phyloP scores from a whole-genome alignment of 1,284 basidiomycete genomes.

The Peniophora sp. region DNA sequence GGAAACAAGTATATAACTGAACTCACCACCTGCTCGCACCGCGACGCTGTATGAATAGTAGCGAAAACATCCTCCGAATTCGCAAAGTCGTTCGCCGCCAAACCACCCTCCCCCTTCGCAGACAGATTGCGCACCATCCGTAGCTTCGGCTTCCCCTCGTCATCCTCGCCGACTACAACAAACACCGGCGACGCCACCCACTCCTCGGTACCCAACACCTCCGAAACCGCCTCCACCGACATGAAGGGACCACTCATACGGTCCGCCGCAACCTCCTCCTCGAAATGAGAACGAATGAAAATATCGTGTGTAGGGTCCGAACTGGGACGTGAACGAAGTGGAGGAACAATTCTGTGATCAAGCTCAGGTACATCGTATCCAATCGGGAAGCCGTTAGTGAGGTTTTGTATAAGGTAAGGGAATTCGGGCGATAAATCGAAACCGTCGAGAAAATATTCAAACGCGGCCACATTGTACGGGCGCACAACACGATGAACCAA shows the following conservation, averaged over 20 bases:
- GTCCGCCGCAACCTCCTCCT: slow-evolving; percentile 15
- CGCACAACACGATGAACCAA: slow-evolving; percentile 7
- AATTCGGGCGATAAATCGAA: slow-evolving; percentile 15
- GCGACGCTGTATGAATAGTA: slow-evolving; percentile 17
- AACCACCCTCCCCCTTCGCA: slow-evolving; percentile 3
- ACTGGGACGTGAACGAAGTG: slow-evolving; percentile 17
- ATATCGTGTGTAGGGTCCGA: slow-evolving; percentile 16
- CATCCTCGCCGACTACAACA: slow-evolving; percentile 8
- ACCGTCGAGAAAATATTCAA: slow-evolving; percentile 7
- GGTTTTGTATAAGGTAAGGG: slow-evolving; percentile 19
- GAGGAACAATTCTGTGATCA: slow-evolving; percentile 13
- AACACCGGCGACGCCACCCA: slow-evolving; percentile 17
- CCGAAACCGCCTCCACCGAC: slow-evolving; percentile 11
- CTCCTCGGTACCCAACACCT: slow-evolving; percentile 17
- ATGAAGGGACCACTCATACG: slow-evolving; percentile 28
- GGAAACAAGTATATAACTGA: too few relatives aligned
- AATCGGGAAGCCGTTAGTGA: slow-evolving; percentile 24
- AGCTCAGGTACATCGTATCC: slow-evolving; percentile 20
- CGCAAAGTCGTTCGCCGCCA: slow-evolving; percentile 22
- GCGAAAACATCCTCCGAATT: slow-evolving; percentile 23
- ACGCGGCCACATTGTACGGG: slow-evolving; percentile 13
- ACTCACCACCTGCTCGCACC: slow-evolving; percentile 24
- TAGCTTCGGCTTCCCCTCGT: slow-evolving; percentile 4
- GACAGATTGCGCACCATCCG: slow-evolving; percentile 12
- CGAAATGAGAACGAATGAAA: too few relatives aligned